phyloP scores from a whole-genome alignment of 805 yeast genomes.

The Spathaspora hagerdaliae region DNA sequence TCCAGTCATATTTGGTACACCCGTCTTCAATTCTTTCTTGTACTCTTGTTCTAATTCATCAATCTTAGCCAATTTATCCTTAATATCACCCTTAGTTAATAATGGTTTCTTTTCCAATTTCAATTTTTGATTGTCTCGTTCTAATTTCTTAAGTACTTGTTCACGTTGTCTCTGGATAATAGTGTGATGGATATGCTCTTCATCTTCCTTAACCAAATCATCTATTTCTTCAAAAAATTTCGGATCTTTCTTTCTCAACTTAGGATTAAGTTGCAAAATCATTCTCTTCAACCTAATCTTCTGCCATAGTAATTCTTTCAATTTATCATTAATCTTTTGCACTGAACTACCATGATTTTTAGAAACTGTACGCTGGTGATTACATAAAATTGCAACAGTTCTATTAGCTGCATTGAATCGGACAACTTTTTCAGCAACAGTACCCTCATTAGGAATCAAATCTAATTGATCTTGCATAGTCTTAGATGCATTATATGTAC shows the following conservation, averaged over 20 bases:
- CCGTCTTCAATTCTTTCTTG: conserved; percentile 54
- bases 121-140: conserved; percentile 73
- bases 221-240: conserved; percentile 65
- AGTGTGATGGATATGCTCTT: conserved; percentile 51
- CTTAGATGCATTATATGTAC: conserved; percentile 94
- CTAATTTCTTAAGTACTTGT: conserved; percentile 59
- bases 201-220: conserved; percentile 63
- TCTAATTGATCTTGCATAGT: conserved; percentile 96
- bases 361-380: conserved; percentile 91
- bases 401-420: conserved; percentile 92
- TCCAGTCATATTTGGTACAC: conserved; percentile 43
- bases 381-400: conserved; percentile 92
- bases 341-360: conserved; percentile 81
- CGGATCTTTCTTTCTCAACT: conserved; percentile 46
- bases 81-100: conserved; percentile 52
- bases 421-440: conserved; percentile 82
- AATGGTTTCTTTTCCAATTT: conserved; percentile 52
- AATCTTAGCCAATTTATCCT: conserved; percentile 54
- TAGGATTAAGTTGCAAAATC: conserved; percentile 62
- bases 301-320: conserved; percentile 83
- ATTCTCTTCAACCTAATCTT: conserved; percentile 69
- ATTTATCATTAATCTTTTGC: conserved; percentile 69
- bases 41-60: conserved; percentile 50
- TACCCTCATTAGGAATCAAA: conserved; percentile 78
- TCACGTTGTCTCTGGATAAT: conserved; percentile 65